A percentile compares a stretch with the other conserved stretches of the same genome.
Evolutionary conservation across 116 monocot species (phyloP).

Genomic region (Papilionanthe hybrid): DNA sequence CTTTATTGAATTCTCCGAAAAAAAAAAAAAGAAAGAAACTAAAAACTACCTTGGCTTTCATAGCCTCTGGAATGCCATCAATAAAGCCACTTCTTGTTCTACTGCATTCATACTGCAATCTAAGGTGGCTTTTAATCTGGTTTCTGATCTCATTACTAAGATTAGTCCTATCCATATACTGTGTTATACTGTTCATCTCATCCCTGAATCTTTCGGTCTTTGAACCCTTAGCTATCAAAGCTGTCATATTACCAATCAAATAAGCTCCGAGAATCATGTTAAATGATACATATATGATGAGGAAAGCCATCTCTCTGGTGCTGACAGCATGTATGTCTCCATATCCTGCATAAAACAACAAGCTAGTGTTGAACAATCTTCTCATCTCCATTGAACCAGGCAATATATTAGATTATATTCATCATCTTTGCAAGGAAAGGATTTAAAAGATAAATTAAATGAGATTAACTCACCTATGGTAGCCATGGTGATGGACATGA

Average conservation of each 20-base stretch:
- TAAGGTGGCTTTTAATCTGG: constrained; percentile 48
- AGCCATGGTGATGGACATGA: constrained; percentile 62
- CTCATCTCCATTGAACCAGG: not conserved
- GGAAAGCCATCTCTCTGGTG: constrained; percentile 64
- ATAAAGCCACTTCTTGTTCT: constrained; percentile 32
- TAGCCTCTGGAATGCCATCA: constrained; percentile 54
- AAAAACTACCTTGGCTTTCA: constrained; percentile 48
- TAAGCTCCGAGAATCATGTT: constrained; percentile 64
- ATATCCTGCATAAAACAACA: constrained; percentile 38
- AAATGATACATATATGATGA: constrained; percentile 59
- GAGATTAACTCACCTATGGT: constrained; percentile 36
- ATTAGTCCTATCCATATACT: constrained; percentile 65
- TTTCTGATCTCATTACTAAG: constrained; percentile 52
- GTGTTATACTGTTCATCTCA: constrained; percentile 59
- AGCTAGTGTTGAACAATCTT: not conserved
- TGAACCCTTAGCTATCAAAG: constrained; percentile 70
- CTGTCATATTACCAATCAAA: constrained; percentile 80
- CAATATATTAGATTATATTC: no score
- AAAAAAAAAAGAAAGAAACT: no score
- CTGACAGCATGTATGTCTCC: constrained; percentile 79
- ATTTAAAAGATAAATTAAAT: not conserved
- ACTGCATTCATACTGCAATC: constrained; percentile 61
- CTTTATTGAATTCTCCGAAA: no score
- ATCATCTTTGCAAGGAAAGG: not conserved
- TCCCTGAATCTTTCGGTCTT: constrained; percentile 69